phyloP scores from a whole-genome alignment of 106 monocot species.

The Allium sativum region DNA sequence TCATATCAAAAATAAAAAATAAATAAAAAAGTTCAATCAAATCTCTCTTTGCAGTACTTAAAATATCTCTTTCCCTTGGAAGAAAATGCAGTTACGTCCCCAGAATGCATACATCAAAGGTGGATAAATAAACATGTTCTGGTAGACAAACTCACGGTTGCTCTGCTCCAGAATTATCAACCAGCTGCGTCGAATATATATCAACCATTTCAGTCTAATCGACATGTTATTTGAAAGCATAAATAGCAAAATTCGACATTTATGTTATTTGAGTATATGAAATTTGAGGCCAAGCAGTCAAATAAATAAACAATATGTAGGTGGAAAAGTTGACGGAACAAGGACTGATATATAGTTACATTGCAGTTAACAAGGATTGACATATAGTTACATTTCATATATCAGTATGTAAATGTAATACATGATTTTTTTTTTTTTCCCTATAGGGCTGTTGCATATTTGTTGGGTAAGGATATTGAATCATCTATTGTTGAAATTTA shows the following conservation, averaged over 20 bases:
- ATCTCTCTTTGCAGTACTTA: too few relatives aligned
- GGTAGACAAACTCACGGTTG: neutral
- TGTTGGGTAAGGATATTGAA: neutral
- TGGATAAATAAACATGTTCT: neutral
- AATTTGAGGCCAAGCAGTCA: neutral
- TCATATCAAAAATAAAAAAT: too few relatives aligned
- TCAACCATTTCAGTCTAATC: neutral
- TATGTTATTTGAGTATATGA: neutral
- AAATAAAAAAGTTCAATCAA: too few relatives aligned
- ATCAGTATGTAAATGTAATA: neutral
- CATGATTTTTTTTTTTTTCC: too few relatives aligned
- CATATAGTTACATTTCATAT: too few relatives aligned
- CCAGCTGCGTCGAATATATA: neutral
- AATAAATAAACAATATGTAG: too few relatives aligned
- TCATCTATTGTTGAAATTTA: neutral
- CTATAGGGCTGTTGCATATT: neutral
- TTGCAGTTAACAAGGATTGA: too few relatives aligned
- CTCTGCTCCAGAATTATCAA: slow-evolving; percentile 2
- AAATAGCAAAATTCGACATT: neutral
- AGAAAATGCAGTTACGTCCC: neutral
- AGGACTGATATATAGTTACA: too few relatives aligned
- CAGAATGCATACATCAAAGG: neutral
- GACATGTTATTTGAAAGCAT: neutral
- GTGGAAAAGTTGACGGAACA: too few relatives aligned
- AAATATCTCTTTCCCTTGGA: too few relatives aligned